These are phyloP conservation scores for Euphrasia arctica DNA, from an alignment of 305 asterid species.

Conservation along the genomic window DNA sequence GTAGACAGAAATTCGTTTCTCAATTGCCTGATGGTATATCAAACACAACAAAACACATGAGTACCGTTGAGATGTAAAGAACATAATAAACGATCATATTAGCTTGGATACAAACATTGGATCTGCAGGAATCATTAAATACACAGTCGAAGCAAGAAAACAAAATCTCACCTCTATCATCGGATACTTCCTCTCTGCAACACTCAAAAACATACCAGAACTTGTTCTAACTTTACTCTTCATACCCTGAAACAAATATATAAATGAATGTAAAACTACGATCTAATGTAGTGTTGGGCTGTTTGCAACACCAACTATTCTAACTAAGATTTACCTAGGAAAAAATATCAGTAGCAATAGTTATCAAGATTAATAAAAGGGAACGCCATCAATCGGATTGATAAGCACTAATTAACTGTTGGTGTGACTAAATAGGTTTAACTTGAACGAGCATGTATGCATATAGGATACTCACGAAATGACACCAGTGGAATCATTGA, in stretches of 20 bases:
- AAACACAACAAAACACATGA: slow-evolving; percentile 25
- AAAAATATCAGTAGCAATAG: slow-evolving; percentile 17
- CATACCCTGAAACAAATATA: slow-evolving; percentile 50
- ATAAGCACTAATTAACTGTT: not conserved
- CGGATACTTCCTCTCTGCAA: slow-evolving; percentile 67
- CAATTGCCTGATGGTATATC: slow-evolving; percentile 60
- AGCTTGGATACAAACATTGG: not conserved
- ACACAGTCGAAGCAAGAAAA: slow-evolving; percentile 2
- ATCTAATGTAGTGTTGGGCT: slow-evolving; percentile 8
- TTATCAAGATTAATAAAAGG: slow-evolving; percentile 8
- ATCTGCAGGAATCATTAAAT: slow-evolving; percentile 4
- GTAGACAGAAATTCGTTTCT: slow-evolving; percentile 81
- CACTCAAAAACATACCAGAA: slow-evolving; percentile 85
- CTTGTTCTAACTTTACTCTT: slow-evolving; percentile 83
- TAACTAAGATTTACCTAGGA: not conserved
- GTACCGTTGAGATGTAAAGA: slow-evolving; percentile 8
- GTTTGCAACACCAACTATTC: not conserved
- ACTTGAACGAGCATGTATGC: not conserved
- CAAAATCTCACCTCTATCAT: slow-evolving; percentile 58
- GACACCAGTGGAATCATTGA: slow-evolving; percentile 4
- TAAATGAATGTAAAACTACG: slow-evolving; percentile 15
- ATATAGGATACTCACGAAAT: slow-evolving; percentile 18
- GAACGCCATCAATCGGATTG: slow-evolving; percentile 14
- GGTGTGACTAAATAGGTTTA: slow-evolving; percentile 10
- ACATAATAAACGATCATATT: not conserved